Percentiles rank a stretch among this genome's conserved stretches.
These are phyloP conservation scores for Paecilomyces sp. DNA, from an alignment of 2,329 filamentous ascomycete genomes.

Conservation along the genomic window DNA sequence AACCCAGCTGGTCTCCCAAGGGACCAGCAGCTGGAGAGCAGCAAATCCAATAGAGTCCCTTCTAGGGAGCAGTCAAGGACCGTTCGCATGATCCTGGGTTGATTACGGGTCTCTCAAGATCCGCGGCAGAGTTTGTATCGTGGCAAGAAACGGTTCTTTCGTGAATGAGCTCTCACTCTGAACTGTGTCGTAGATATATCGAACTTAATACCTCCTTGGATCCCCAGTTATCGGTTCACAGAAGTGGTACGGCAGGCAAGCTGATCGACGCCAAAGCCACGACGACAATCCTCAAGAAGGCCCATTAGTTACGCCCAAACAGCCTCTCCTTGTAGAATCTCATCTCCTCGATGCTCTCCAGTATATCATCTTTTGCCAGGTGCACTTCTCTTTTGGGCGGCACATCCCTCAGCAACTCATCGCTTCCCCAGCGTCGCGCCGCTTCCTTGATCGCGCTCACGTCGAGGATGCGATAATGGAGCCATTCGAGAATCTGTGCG, in stretches of 20 bases:
- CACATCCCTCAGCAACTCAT: slow-evolving; percentile 52
- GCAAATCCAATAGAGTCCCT: neutral
- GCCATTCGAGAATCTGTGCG: slow-evolving; percentile 61
- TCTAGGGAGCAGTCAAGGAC: neutral
- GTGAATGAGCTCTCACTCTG: neutral
- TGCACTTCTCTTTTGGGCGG: slow-evolving; percentile 72
- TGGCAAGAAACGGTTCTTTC: neutral
- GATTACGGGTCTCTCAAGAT: neutral
- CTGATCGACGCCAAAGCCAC: neutral
- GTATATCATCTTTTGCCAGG: slow-evolving; percentile 78
- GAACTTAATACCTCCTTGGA: neutral
- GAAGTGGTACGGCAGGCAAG: neutral
- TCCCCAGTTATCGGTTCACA: neutral
- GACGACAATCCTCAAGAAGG: neutral
- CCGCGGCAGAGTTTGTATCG: neutral
- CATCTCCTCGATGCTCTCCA: slow-evolving; percentile 93
- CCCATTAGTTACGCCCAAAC: slow-evolving; percentile 40
- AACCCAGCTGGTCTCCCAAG: neutral
- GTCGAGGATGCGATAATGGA: slow-evolving; percentile 88
- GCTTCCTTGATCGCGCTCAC: slow-evolving; percentile 92
- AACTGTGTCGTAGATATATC: neutral
- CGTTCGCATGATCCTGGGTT: neutral
- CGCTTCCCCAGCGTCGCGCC: slow-evolving; percentile 67
- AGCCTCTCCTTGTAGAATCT: slow-evolving; percentile 69
- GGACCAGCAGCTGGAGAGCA: neutral